Evolutionary conservation across 2,329 filamentous ascomycete species (phyloP).

Genomic region (Ilyonectria sp.): DNA sequence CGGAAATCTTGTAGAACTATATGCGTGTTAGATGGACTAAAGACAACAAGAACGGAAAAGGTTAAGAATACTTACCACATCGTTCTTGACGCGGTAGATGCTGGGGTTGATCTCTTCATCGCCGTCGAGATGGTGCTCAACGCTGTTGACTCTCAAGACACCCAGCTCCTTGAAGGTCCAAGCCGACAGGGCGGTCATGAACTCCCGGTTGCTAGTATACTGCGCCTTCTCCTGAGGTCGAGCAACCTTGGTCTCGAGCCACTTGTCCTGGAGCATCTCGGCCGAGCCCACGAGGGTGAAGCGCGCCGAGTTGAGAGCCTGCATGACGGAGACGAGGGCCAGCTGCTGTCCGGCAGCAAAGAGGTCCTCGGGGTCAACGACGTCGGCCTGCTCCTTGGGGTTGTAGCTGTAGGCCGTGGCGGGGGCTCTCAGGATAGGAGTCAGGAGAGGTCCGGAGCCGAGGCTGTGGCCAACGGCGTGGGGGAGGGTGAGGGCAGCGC

Average conservation of each 20-base stretch:
- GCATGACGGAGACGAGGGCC: constrained; percentile 85
- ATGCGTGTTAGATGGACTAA: constrained; percentile 43
- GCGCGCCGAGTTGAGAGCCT: constrained; percentile 94
- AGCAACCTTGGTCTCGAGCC: constrained; percentile 87
- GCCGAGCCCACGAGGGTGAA: constrained; percentile 88
- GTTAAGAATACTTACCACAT: constrained; percentile 82
- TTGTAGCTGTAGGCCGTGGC: constrained; percentile 94
- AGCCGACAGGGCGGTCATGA: constrained; percentile 87
- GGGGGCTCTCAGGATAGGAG: constrained; percentile 86
- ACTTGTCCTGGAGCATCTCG: constrained; percentile 89
- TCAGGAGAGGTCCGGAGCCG: constrained; percentile 82
- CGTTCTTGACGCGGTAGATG: constrained; percentile 96
- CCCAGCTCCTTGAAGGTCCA: constrained; percentile 98
- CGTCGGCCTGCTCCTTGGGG: constrained; percentile 84
- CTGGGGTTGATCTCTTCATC: constrained; percentile 79
- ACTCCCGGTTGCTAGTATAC: constrained; percentile 85
- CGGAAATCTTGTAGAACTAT: constrained; percentile 87
- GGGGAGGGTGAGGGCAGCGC: constrained; percentile 82
- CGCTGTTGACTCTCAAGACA: constrained; percentile 85
- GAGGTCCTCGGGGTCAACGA: constrained; percentile 79
- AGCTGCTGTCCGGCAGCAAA: constrained; percentile 90
- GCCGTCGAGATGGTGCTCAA: constrained; percentile 81
- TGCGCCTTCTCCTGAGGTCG: constrained; percentile 67
- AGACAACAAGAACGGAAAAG: background rate
- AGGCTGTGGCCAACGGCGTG: constrained; percentile 85